Evolutionary conservation across 1,284 basidiomycete genomes (phyloP).

Genomic region (Fomitopsis schrenkii): DNA sequence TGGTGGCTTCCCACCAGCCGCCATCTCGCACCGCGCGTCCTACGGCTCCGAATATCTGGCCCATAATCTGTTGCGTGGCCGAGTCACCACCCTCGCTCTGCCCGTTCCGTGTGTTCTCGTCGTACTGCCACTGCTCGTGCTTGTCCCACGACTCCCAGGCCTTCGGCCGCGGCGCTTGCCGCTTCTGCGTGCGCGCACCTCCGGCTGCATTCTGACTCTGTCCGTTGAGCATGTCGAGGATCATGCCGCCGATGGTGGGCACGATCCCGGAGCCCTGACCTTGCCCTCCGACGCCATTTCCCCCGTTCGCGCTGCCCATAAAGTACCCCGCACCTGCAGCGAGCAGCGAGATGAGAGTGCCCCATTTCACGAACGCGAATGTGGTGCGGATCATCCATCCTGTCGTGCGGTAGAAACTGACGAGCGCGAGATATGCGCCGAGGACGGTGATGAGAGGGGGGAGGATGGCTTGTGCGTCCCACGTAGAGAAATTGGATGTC

Average conservation of each 20-base stretch:
- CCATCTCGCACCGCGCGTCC: slow-evolving; percentile 31
- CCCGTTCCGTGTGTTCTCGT: slow-evolving; percentile 26
- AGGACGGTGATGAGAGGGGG: slow-evolving; percentile 72
- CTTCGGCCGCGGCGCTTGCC: slow-evolving; percentile 38
- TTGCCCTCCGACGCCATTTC: slow-evolving; percentile 19
- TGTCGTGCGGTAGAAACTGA: slow-evolving; percentile 72
- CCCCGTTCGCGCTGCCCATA: slow-evolving; percentile 35
- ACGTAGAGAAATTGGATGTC: slow-evolving; percentile 48
- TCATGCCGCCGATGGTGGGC: slow-evolving; percentile 35
- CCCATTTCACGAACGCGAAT: slow-evolving; percentile 75
- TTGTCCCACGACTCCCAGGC: slow-evolving; percentile 64
- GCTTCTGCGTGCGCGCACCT: slow-evolving; percentile 21
- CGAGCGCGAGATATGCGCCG: slow-evolving; percentile 66
- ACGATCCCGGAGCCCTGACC: slow-evolving; percentile 28
- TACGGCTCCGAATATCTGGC: slow-evolving; percentile 38
- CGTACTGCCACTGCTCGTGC: slow-evolving; percentile 57
- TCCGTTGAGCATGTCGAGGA: slow-evolving; percentile 44
- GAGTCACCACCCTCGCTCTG: slow-evolving; percentile 23
- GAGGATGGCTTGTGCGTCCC: slow-evolving; percentile 63
- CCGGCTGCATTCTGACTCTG: slow-evolving; percentile 29
- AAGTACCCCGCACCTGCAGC: slow-evolving; percentile 51
- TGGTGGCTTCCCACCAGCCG: slow-evolving; percentile 43
- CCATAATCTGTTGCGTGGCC: slow-evolving; percentile 39
- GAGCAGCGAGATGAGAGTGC: slow-evolving; percentile 48
- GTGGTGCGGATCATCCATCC: slow-evolving; percentile 64